These are phyloP conservation scores for Piromyces finnis DNA, from an alignment of 192 early-diverging fungal genomes.

Conservation along the genomic window DNA sequence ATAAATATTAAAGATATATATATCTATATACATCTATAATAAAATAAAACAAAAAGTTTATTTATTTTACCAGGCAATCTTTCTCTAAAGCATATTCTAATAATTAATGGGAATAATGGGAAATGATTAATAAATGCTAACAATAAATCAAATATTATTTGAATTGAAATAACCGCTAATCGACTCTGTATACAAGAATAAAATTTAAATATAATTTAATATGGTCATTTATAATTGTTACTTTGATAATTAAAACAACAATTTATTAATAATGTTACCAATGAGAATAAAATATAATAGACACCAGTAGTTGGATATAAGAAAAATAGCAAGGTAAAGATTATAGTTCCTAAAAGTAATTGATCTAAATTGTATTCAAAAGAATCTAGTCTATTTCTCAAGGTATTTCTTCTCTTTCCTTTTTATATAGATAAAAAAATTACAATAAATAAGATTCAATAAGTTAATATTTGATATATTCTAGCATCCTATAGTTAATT, in stretches of 20 bases:
- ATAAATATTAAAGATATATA: too few relatives aligned
- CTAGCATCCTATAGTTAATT: neutral
- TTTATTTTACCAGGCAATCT: neutral
- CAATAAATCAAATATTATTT: neutral
- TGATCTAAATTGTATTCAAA: constrained; percentile 93
- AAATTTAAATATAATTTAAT: too few relatives aligned
- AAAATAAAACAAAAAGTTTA: too few relatives aligned
- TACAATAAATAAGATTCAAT: too few relatives aligned
- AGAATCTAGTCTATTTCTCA: constrained; percentile 80
- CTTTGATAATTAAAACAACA: too few relatives aligned
- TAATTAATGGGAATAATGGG: neutral
- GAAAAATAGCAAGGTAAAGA: constrained; percentile 84
- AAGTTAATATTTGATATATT: neutral
- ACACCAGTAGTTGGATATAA: constrained; percentile 89
- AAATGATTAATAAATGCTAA: neutral
- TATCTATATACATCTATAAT: too few relatives aligned
- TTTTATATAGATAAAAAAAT: too few relatives aligned
- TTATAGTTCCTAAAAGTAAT: constrained; percentile 76
- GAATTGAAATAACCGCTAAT: neutral
- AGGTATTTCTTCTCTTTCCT: constrained; percentile 68
- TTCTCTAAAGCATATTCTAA: neutral
- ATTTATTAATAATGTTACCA: too few relatives aligned
- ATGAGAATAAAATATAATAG: constrained; percentile 78
- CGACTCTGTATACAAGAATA: neutral
- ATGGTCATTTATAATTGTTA: too few relatives aligned